Percentiles rank a stretch among this genome's conserved stretches.
phyloP scores from a whole-genome alignment of 148 eudicot genomes.

The Talinum fruticosum region DNA sequence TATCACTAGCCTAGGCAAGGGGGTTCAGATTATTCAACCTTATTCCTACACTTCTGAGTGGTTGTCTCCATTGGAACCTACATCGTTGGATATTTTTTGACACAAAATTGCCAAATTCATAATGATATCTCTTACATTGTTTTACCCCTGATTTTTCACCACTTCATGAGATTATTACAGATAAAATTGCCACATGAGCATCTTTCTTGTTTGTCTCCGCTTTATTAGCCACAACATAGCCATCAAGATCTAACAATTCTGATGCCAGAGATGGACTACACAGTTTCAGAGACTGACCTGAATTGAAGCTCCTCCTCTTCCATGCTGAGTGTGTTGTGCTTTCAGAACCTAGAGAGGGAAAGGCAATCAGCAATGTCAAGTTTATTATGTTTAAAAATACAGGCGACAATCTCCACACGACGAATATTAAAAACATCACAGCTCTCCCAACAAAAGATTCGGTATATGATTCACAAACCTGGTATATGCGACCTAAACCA shows the following conservation, averaged over 20 bases:
- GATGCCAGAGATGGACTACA: neutral
- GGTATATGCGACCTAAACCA: slow-evolving; percentile 59
- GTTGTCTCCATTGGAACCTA: neutral
- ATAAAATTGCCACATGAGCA: neutral
- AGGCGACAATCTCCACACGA: neutral
- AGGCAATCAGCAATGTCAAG: slow-evolving; percentile 37
- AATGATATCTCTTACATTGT: neutral
- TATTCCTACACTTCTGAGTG: too few species aligned
- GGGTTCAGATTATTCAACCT: too few species aligned
- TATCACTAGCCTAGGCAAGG: too few species aligned
- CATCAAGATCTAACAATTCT: neutral
- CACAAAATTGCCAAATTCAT: too few species aligned
- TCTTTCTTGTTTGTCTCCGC: neutral
- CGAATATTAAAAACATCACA: neutral
- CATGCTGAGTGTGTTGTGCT: slow-evolving; percentile 84
- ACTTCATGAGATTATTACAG: neutral
- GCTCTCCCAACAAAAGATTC: neutral
- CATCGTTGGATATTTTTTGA: too few species aligned
- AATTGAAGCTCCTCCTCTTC: slow-evolving; percentile 86
- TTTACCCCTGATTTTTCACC: neutral
- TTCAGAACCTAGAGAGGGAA: slow-evolving; percentile 53
- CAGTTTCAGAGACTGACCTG: slow-evolving; percentile 45
- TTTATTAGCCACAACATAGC: neutral
- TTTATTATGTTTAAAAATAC: slow-evolving; percentile 51
- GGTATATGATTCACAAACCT: slow-evolving; percentile 36